These are phyloP conservation scores for Aspergillus nanangensis DNA, from an alignment of 495 filamentous ascomycete species.

Conservation along the genomic window DNA sequence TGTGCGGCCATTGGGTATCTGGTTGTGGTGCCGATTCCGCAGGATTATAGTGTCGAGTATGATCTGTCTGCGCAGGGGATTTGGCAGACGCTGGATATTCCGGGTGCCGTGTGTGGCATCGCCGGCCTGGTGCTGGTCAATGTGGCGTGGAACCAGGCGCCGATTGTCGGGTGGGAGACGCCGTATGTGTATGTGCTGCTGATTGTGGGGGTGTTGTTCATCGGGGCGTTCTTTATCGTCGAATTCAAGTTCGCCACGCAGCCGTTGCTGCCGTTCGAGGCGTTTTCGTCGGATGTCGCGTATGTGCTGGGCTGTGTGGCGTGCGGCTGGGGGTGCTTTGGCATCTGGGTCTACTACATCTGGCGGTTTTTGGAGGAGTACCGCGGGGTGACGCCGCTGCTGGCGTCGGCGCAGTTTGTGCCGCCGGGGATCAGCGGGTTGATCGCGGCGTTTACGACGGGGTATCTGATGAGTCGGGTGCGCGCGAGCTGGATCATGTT, in stretches of 20 bases:
- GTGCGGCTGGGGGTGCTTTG: constrained; percentile 57
- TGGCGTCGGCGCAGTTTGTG: constrained; percentile 42
- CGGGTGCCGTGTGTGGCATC: constrained; percentile 48
- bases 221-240: constrained; percentile 38
- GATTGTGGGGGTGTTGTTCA: constrained; percentile 41
- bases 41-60: constrained; percentile 39
- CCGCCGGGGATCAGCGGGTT: constrained; percentile 44
- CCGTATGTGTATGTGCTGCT: constrained; percentile 52
- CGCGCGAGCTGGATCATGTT: constrained; percentile 46
- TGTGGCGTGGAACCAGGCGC: constrained; percentile 58
- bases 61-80: too few relatives aligned
- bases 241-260: too few relatives aligned
- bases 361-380: constrained; percentile 51
- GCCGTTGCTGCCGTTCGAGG: constrained; percentile 52
- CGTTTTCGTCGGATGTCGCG: constrained; percentile 43
- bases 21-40: constrained; percentile 39
- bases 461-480: constrained; percentile 35
- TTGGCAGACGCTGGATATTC: constrained; percentile 43
- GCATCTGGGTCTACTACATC: constrained; percentile 56
- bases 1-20: constrained; percentile 36
- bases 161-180: constrained; percentile 52
- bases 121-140: constrained; percentile 54
- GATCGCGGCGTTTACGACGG: constrained; percentile 44
- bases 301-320: constrained; percentile 53
- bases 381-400: constrained; percentile 39